Evolutionary conservation across 805 yeast species (phyloP), one percentile per base, ranked within the genome.

Genomic region (Nakazawaea ernobii): DNA sequence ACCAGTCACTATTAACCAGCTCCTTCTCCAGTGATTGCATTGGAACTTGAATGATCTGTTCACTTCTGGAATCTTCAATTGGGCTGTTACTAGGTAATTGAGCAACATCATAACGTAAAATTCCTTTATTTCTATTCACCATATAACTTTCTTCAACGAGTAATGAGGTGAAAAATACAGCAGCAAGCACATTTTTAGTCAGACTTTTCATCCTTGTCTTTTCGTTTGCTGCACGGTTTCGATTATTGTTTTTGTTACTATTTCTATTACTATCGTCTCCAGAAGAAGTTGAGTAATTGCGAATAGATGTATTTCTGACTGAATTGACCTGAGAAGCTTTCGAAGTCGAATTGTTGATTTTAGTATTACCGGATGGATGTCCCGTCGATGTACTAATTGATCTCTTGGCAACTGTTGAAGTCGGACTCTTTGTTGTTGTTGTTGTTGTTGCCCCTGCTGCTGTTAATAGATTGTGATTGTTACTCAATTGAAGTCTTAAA

Each of bases 31-130:
- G 80, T 49, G 82, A 87, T 56, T 79, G 80, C n/a, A 85, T 69
- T 6, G 90, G 87, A 1, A 83, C 82, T 47, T 84, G 86, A 8
- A 86, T 78, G 32, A 86, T 80, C 52, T 84, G 84, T 59, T 91
- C 98, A 2, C 92, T 78, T 50, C 94, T 79, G 59, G 88, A 96
- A 62, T 94, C 99, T 62, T 94, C 99, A 53, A 91, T 88, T 9
- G 98, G 98, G 46, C 85, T 81, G 63, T 94, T 94, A 39, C 95
- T 84, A 8, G 97, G 86, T 45, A 94, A 68, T 65, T 94, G 99
- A 35, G 94, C 77, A 27, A 89, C 77, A 62, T 94, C 99, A 60
- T 90, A 92, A 49, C 99, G 74, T 9, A 80, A 63, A 15, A 94
- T 92, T 17, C 98, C 98, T 51, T 85, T 83, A 10, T 92, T 91